Evolutionary conservation across 345 rosid genomes (phyloP).

Genomic region (Dipteronia dyeriana): DNA sequence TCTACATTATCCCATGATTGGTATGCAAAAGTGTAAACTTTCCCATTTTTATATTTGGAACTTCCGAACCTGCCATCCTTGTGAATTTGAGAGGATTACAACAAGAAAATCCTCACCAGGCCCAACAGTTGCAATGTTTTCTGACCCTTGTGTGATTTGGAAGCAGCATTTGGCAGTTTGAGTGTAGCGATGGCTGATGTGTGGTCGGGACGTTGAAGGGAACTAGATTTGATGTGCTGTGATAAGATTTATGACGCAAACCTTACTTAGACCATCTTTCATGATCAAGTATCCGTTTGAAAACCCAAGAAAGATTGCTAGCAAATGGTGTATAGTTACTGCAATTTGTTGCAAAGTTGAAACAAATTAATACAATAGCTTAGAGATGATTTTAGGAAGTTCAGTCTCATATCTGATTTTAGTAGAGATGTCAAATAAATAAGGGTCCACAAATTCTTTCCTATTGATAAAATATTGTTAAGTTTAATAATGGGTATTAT

Average conservation of each 20-base stretch:
- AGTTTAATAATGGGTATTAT: no score
- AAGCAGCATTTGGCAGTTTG: no score
- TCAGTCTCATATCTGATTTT: background rate
- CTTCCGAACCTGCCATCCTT: background rate
- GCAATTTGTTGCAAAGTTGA: no score
- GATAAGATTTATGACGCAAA: background rate
- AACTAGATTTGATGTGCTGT: background rate
- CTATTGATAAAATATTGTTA: no score
- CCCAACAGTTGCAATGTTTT: background rate
- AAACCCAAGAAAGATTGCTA: background rate
- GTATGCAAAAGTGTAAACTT: background rate
- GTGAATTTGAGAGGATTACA: background rate
- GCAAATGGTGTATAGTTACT: no score
- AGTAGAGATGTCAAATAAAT: slow-evolving; percentile 4
- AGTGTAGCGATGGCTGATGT: no score
- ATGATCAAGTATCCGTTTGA: slow-evolving; percentile 11
- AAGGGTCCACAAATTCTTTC: no score
- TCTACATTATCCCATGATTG: no score
- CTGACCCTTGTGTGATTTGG: no score
- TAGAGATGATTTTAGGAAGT: no score
- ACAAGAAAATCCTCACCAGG: background rate
- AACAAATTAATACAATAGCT: no score
- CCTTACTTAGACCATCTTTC: background rate
- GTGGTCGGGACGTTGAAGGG: background rate
- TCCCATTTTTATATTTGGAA: slow-evolving; percentile 1